Evolutionary conservation across 345 rosid species (phyloP).

Genomic region (Psidium guajava): DNA sequence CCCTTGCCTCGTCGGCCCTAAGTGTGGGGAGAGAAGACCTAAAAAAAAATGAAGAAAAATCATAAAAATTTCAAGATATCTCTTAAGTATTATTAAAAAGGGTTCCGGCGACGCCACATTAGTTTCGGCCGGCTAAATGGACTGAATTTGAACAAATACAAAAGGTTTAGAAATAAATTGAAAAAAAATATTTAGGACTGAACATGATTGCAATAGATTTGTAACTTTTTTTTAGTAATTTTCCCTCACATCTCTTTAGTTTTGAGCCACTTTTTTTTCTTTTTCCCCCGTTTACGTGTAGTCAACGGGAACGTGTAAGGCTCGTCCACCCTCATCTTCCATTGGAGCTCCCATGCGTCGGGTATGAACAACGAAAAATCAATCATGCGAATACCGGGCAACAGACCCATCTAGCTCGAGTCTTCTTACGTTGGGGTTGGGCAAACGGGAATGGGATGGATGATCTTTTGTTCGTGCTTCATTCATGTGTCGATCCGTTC

Average conservation of each 20-base stretch:
- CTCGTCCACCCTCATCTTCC: neutral
- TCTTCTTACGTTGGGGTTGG: neutral
- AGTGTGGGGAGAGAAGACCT: too few species aligned
- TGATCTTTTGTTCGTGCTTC: neutral
- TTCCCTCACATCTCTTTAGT: neutral
- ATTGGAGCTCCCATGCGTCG: neutral
- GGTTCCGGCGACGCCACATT: too few species aligned
- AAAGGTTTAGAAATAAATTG: too few species aligned
- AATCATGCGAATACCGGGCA: neutral
- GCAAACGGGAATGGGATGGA: neutral
- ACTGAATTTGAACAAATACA: too few species aligned
- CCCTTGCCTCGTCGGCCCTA: too few species aligned
- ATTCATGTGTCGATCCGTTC: neutral
- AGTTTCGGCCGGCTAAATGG: too few species aligned
- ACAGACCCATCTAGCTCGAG: neutral
- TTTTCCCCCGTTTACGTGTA: neutral
- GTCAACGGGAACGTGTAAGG: neutral
- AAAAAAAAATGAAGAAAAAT: too few species aligned
- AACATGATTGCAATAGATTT: too few species aligned
- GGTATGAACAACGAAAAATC: neutral
- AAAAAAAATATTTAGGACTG: too few species aligned
- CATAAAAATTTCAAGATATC: too few species aligned
- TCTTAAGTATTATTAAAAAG: too few species aligned
- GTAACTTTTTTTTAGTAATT: too few species aligned
- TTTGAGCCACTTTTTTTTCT: neutral